These are phyloP conservation scores for Xylaria scruposa DNA, from an alignment of 495 filamentous ascomycete species.

Conservation along the genomic window DNA sequence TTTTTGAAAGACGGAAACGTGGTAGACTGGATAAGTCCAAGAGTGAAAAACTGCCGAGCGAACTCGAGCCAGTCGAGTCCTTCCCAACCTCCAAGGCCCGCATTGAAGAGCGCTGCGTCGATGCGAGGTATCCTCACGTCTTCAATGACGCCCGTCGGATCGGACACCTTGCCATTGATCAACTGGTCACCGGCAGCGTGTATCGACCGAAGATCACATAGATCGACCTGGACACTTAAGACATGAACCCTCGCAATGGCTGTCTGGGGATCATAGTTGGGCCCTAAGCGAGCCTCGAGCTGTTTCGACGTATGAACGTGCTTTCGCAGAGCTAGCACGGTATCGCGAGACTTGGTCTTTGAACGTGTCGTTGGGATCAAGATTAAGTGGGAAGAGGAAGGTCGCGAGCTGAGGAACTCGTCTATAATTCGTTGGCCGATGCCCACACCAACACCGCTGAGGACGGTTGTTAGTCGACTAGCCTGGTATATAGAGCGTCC, in stretches of 20 bases:
- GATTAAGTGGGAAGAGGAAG: slow-evolving; percentile 65
- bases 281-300: slow-evolving; percentile 47
- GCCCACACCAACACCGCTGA: slow-evolving; percentile 87
- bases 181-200: slow-evolving; percentile 54
- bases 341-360: slow-evolving; percentile 63
- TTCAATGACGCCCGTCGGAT: slow-evolving; percentile 47
- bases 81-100: slow-evolving; percentile 84
- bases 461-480: slow-evolving; percentile 29
- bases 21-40: slow-evolving; percentile 69
- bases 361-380: slow-evolving; percentile 72
- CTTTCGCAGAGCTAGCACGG: slow-evolving; percentile 58
- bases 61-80: slow-evolving; percentile 76
- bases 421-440: slow-evolving; percentile 88
- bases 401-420: slow-evolving; percentile 78
- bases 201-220: slow-evolving; percentile 60
- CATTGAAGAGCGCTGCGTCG: slow-evolving; percentile 84
- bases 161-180: slow-evolving; percentile 56
- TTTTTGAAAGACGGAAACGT: slow-evolving; percentile 83
- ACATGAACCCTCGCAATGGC: slow-evolving; percentile 59
- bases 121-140: slow-evolving; percentile 68
- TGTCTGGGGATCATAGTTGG: slow-evolving; percentile 51
- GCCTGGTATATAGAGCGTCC: not conserved
- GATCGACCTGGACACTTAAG: slow-evolving; percentile 62
- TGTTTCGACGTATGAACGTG: slow-evolving; percentile 54
- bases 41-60: slow-evolving; percentile 62